Percentiles rank a stretch among this genome's conserved stretches.
Evolutionary conservation across 805 yeast genomes (phyloP).

Genomic region (Sugiyamaella americana): DNA sequence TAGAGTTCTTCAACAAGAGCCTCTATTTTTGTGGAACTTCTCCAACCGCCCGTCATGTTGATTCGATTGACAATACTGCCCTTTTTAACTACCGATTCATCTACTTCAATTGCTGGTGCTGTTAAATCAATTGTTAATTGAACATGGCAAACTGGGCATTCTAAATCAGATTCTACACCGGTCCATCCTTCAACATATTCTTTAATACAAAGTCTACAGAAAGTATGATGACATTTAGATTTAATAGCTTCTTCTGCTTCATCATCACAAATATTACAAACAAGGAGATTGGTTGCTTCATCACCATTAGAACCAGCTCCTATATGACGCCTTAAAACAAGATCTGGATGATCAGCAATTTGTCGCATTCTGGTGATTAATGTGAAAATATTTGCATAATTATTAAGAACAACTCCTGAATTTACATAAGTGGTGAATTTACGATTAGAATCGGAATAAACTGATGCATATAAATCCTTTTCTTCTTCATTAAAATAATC

Average conservation of each 20-base stretch:
- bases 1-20: slow-evolving; percentile 92
- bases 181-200: slow-evolving; percentile 78
- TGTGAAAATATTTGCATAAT: slow-evolving; percentile 95
- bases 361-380: slow-evolving; percentile 96
- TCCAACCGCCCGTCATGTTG: slow-evolving; percentile 79
- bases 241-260: slow-evolving; percentile 97
- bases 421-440: slow-evolving; percentile 89
- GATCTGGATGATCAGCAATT: slow-evolving; percentile 96
- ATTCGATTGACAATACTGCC: slow-evolving; percentile 78
- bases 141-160: slow-evolving; percentile 96
- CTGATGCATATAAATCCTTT: slow-evolving; percentile 80
- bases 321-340: slow-evolving; percentile 60
- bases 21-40: slow-evolving; percentile 92
- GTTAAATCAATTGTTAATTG: slow-evolving; percentile 84
- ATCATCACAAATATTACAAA: slow-evolving; percentile 93
- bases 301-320: slow-evolving; percentile 36
- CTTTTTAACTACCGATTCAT: slow-evolving; percentile 47
- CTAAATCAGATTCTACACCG: slow-evolving; percentile 50
- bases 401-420: slow-evolving; percentile 92
- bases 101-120: slow-evolving; percentile 70
- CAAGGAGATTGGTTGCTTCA: slow-evolving; percentile 43
- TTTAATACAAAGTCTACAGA: slow-evolving; percentile 85
- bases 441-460: slow-evolving; percentile 81
- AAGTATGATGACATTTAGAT: slow-evolving; percentile 87
- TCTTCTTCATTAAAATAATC: slow-evolving; percentile 93